Percentiles rank a stretch among this genome's conserved stretches.
phyloP scores from a whole-genome alignment of 768 basidiomycete species.

The Boletus pseudopeckii region DNA sequence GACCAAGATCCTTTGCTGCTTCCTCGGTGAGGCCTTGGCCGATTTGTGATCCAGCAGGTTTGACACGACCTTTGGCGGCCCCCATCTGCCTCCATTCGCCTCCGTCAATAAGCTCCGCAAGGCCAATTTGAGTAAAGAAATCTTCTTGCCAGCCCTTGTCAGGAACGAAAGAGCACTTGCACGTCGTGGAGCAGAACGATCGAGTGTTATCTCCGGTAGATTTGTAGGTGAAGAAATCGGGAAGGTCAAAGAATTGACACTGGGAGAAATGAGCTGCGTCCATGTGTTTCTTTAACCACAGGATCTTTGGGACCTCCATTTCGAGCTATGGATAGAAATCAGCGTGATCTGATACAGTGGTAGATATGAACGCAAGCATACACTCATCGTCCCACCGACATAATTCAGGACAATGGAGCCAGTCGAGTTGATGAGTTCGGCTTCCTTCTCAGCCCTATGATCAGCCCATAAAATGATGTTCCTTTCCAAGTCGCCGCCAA shows the following conservation, averaged over 20 bases:
- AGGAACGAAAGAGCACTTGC: conserved; percentile 94
- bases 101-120: conserved; percentile 63
- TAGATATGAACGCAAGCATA: conserved; percentile 34
- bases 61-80: conserved; percentile 54
- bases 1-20: conserved; percentile 83
- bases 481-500: conserved; percentile 51
- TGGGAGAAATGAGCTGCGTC: conserved; percentile 58
- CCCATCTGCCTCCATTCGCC: conserved; percentile 72
- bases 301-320: conserved; percentile 97
- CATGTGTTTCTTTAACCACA: conserved; percentile 96
- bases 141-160: conserved; percentile 83
- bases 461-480: conserved; percentile 97
- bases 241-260: conserved; percentile 87
- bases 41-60: conserved; percentile 83
- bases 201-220: conserved; percentile 71
- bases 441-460: conserved; percentile 91
- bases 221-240: conserved; percentile 94
- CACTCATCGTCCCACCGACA: conserved; percentile 96
- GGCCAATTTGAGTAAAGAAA: conserved; percentile 85
- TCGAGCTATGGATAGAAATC: conserved; percentile 58
- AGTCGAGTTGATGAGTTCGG: conserved; percentile 82
- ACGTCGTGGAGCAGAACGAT: conserved; percentile 90
- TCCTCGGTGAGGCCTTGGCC: conserved; percentile 74
- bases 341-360: conserved; percentile 6
- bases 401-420: conserved; percentile 86